Evolutionary conservation across 1,284 basidiomycete species (phyloP), one percentile per base, ranked within the genome.

Genomic region (Marasmius fiardii): DNA sequence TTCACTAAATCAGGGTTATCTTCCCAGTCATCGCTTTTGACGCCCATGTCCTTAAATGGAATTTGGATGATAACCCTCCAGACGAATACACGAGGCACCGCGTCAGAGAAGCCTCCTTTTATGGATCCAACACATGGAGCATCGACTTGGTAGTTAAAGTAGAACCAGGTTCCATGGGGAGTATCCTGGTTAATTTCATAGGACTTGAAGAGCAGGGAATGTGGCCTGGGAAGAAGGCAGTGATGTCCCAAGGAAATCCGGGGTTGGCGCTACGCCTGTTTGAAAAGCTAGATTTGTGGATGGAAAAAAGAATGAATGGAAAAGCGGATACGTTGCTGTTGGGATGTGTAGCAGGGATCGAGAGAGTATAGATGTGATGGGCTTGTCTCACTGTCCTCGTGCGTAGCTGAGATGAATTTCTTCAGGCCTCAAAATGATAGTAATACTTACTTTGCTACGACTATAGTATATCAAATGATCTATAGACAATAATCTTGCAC

Each of bases 1-100:
- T n/a, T n/a, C n/a, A n/a, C n/a, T n/a, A n/a, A n/a, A n/a, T n/a
- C n/a, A n/a, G n/a, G n/a, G n/a, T n/a, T 33, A 2, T 8, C 21
- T 47, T 10, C 16, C 55, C 67, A 82, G 93, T 92, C 1, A 81
- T 99, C 53, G 91, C 93, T 0, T 98, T 99, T 65, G 90, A 95
- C 54, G 95, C 93, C 0, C 90, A 97, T 59, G 92, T 99, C 6
- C 69, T 95, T 16, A 74, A 82, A 54, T 98, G 96, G 96, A 88
- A 81, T 31, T 76, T 94, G 39, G 89, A 92, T 64, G 75, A 86
- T 59, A 80, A 82, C 55, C 89, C 92, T 0, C 92, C 93, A 0
- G 70, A 82, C 47, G 83, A 86, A 58, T 77, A 81, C 62, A 81
- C 82, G n/a, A 80, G 93, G 6, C 96, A 98, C 68, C 92, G 95